phyloP scores from a whole-genome alignment of 805 yeast species.

The Torulaspora microellipsoides region DNA sequence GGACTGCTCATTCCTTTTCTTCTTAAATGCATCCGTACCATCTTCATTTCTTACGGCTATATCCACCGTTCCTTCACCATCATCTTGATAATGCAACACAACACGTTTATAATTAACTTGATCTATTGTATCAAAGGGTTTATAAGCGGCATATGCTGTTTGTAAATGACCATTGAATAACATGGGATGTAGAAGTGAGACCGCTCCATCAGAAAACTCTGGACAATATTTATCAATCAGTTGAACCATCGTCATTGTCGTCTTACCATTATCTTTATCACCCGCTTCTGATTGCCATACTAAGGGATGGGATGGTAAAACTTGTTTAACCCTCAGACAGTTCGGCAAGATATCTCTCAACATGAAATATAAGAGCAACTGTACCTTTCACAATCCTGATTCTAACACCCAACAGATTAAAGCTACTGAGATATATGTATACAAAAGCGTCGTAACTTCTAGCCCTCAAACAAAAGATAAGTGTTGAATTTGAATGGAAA shows the following conservation, averaged over 20 bases:
- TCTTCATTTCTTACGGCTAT: slow-evolving; percentile 41
- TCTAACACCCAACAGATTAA: too few relatives aligned
- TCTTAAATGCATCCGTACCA: slow-evolving; percentile 33
- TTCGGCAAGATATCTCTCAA: slow-evolving; percentile 10
- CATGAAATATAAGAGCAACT: neutral
- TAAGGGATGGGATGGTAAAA: slow-evolving; percentile 5
- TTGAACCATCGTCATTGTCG: slow-evolving; percentile 17
- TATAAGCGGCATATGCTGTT: slow-evolving; percentile 56
- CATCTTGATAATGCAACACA: slow-evolving; percentile 49
- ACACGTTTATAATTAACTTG: slow-evolving; percentile 60
- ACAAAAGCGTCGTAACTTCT: too few relatives aligned
- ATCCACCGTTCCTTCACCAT: slow-evolving; percentile 69
- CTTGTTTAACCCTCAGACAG: slow-evolving; percentile 10
- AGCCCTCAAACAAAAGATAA: too few relatives aligned
- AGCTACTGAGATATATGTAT: too few relatives aligned
- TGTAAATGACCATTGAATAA: slow-evolving; percentile 66
- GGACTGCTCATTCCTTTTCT: slow-evolving; percentile 6
- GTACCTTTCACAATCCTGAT: too few relatives aligned
- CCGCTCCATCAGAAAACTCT: slow-evolving; percentile 41
- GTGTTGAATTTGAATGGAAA: too few relatives aligned
- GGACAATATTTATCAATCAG: slow-evolving; percentile 39
- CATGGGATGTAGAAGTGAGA: slow-evolving; percentile 51
- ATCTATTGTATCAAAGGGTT: slow-evolving; percentile 44
- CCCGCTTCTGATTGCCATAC: slow-evolving; percentile 6
- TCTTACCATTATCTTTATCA: neutral